Conservation (phyloP, 148 eudicot species). For the Rhododendron kiyosumense region DNA sequence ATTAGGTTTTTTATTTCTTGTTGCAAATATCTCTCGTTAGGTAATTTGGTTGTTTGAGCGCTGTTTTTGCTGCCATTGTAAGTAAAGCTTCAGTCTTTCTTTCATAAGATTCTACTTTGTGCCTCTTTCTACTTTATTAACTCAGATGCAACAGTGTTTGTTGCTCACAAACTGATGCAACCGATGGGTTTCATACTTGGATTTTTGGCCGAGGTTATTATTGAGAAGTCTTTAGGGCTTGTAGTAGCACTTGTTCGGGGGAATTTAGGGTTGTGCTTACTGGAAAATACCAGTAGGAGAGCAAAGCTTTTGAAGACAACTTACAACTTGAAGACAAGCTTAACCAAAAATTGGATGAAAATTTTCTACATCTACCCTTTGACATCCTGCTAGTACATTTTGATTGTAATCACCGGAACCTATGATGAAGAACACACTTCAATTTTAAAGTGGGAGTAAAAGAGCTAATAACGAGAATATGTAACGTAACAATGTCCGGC, state of each 20-base stretch:
- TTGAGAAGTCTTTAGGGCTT: not conserved
- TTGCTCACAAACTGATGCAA: constrained; percentile 1
- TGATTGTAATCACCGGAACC: not conserved
- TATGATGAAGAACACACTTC: not conserved
- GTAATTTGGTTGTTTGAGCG: not conserved
- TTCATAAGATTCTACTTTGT: not conserved
- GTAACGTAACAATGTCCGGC: not conserved
- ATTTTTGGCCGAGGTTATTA: not conserved
- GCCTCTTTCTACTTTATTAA: not conserved
- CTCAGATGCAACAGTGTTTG: not conserved
- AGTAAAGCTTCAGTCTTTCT: not conserved
- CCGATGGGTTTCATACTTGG: not conserved
- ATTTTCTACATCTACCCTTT: not conserved
- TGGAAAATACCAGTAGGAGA: not conserved
- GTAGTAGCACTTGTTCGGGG: not conserved
- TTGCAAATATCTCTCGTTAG: not conserved
- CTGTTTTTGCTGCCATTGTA: not conserved
- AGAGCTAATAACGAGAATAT: not conserved
- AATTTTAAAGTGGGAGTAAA: not conserved
- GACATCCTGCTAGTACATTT: not conserved
- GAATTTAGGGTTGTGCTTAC: not conserved
- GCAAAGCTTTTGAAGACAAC: not conserved
- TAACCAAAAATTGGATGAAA: not conserved
- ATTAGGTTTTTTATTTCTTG: not conserved
- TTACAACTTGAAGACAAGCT: not conserved